These are phyloP conservation scores for Dentipellis fragilis DNA, from an alignment of 768 basidiomycete species.

Conservation along the genomic window DNA sequence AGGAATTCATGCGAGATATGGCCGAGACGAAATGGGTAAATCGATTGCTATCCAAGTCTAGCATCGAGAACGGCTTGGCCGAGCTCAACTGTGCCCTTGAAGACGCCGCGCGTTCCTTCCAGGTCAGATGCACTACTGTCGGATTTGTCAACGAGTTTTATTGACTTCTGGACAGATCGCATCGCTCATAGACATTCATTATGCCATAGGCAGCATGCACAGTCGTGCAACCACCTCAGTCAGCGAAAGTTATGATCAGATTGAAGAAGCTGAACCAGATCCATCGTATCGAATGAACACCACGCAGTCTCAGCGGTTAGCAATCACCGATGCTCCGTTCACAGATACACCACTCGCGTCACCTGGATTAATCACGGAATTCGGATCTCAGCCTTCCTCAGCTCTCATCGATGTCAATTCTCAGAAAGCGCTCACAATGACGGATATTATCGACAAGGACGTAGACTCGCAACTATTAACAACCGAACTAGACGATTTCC, in stretches of 20 bases:
- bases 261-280: background rate
- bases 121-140: slow-evolving; percentile 1
- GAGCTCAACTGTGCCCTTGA: slow-evolving; percentile 8
- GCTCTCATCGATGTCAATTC: background rate
- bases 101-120: slow-evolving; percentile 13
- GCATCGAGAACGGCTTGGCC: slow-evolving; percentile 8
- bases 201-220: slow-evolving; percentile 7
- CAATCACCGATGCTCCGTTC: background rate
- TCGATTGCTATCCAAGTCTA: slow-evolving; percentile 9
- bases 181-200: slow-evolving; percentile 16
- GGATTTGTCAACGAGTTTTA: background rate
- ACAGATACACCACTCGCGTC: background rate
- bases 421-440: too few species aligned
- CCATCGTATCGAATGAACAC: background rate
- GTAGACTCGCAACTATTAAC: background rate
- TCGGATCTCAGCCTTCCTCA: background rate
- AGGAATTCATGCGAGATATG: slow-evolving; percentile 12
- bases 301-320: background rate
- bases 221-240: background rate
- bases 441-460: too few species aligned
- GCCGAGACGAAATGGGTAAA: slow-evolving; percentile 13
- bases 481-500: slow-evolving; percentile 12
- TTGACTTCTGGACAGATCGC: slow-evolving; percentile 4
- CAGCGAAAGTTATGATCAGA: background rate
- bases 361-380: background rate